Evolutionary conservation across 208 protist genomes (phyloP).

Genomic region (Acanthamoeba sp.): DNA sequence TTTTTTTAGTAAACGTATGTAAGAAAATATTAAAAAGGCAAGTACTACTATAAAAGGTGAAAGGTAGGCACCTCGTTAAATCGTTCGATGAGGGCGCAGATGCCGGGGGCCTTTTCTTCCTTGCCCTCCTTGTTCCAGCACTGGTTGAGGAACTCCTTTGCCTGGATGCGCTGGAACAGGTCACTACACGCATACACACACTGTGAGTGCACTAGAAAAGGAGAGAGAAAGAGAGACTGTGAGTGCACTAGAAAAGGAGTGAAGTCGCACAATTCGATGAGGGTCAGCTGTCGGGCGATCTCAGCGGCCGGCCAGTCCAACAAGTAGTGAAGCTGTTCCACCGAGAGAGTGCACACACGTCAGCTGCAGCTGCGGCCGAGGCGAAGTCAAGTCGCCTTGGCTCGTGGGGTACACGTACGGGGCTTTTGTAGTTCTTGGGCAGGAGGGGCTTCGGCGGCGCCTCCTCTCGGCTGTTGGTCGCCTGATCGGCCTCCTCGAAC

Average conservation of each 20-base stretch:
- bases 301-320: conserved; percentile 23
- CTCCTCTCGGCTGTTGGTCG: not conserved
- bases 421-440: conserved; percentile 52
- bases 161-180: conserved; percentile 62
- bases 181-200: not conserved
- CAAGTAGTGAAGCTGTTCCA: not conserved
- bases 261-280: conserved; percentile 55
- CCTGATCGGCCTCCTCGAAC: not conserved
- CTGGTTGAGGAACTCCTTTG: conserved; percentile 70
- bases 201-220: too few relatives aligned
- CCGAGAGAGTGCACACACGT: not conserved
- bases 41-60: not conserved
- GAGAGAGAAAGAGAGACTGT: too few relatives aligned
- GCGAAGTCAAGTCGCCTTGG: not conserved
- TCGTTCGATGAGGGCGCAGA: conserved; percentile 46
- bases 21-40: not conserved
- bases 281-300: conserved; percentile 57
- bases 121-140: conserved; percentile 69
- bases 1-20: not conserved
- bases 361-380: not conserved
- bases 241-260: not conserved
- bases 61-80: conserved; percentile 52
- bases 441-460: conserved; percentile 32
- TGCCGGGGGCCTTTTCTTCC: conserved; percentile 53
- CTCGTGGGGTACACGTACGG: not conserved